Evolutionary conservation across 2,329 filamentous ascomycete species (phyloP).

Genomic region (Aspergillus brasiliensis): DNA sequence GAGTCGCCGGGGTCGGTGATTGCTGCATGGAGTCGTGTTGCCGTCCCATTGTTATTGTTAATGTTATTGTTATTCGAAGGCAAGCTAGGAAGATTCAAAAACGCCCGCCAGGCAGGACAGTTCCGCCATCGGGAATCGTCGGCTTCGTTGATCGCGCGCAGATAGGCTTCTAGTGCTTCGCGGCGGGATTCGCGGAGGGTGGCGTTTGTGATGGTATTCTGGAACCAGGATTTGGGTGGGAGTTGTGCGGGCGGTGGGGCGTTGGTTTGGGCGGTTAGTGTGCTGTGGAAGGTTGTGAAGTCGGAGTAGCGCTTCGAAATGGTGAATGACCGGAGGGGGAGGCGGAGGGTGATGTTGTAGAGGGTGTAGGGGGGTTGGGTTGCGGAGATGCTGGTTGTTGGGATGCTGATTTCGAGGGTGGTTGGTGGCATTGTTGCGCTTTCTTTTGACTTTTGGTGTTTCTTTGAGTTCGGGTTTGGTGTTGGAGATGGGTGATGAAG

Average conservation of each 20-base stretch:
- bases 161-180: conserved; percentile 58
- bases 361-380: conserved; percentile 59
- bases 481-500: neutral
- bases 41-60: conserved; percentile 27
- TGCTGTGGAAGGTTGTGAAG: conserved; percentile 58
- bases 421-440: conserved; percentile 41
- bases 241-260: conserved; percentile 56
- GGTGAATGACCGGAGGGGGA: conserved; percentile 61
- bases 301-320: conserved; percentile 67
- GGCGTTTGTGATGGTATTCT: conserved; percentile 58
- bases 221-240: conserved; percentile 64
- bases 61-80: neutral
- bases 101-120: conserved; percentile 58
- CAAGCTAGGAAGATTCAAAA: conserved; percentile 58
- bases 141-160: conserved; percentile 58
- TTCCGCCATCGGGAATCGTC: conserved; percentile 61
- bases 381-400: conserved; percentile 52
- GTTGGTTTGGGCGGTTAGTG: conserved; percentile 54
- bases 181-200: conserved; percentile 60
- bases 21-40: conserved; percentile 45
- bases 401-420: conserved; percentile 49
- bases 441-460: neutral
- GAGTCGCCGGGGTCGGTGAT: conserved; percentile 41
- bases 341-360: conserved; percentile 63
- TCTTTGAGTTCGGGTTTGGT: neutral